Conservation (phyloP, 1,284 basidiomycete species). For the Crucibulum parvulum region DNA sequence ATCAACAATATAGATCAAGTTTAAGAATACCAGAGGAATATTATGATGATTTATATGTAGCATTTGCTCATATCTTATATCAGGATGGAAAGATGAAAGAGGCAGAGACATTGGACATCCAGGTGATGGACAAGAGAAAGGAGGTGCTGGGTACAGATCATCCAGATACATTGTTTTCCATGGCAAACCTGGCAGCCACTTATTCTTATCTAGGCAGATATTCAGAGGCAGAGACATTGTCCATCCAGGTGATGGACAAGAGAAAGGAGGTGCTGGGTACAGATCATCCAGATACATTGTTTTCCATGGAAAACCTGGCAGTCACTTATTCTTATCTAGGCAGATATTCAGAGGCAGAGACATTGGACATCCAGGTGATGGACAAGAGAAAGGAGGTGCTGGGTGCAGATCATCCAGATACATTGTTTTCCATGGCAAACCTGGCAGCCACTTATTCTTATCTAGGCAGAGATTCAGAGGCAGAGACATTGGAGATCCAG, state of each 20-base stretch:
- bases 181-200: not conserved
- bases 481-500: conserved; percentile 1
- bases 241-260: not conserved
- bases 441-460: not conserved
- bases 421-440: not conserved
- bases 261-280: not conserved
- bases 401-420: not conserved
- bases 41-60: not conserved
- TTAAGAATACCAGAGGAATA: not conserved
- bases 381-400: not conserved
- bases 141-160: not conserved
- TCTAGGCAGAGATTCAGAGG: not conserved
- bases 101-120: not conserved
- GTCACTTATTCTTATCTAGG: not conserved
- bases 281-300: not conserved
- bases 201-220: not conserved
- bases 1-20: no score
- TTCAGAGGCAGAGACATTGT: not conserved
- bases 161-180: not conserved
- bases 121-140: not conserved
- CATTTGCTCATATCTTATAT: not conserved
- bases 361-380: not conserved
- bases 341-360: conserved; percentile 1
- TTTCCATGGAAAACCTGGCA: not conserved
- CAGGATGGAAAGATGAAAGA: not conserved